Percentiles rank a stretch among this genome's conserved stretches.
These are phyloP conservation scores for Phytophthora idaei DNA, from an alignment of 352 stramenopile genomes.

Conservation along the genomic window DNA sequence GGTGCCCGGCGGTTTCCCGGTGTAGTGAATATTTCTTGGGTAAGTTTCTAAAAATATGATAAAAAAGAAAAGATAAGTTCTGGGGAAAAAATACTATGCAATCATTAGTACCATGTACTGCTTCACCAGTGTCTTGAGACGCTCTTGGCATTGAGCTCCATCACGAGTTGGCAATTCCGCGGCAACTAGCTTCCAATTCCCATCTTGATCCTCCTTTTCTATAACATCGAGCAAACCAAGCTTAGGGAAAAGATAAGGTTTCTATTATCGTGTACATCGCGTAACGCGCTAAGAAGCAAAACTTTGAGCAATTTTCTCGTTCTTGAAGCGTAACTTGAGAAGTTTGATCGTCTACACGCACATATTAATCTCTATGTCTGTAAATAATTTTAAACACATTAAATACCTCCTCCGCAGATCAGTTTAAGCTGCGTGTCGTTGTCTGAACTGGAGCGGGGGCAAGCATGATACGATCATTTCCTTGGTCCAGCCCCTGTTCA, in stretches of 20 bases:
- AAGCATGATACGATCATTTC: not conserved
- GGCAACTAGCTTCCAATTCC: too few relatives aligned
- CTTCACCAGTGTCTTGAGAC: too few relatives aligned
- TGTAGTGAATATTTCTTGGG: not conserved
- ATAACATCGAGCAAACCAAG: too few relatives aligned
- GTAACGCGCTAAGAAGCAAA: not conserved
- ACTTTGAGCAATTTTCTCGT: not conserved
- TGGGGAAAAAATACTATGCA: too few relatives aligned
- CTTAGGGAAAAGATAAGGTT: too few relatives aligned
- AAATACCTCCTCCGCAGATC: not conserved
- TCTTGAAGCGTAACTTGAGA: not conserved
- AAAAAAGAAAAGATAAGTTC: too few relatives aligned
- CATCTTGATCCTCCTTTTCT: too few relatives aligned
- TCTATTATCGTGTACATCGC: too few relatives aligned
- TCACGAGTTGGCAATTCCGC: too few relatives aligned
- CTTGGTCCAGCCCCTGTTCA: not conserved
- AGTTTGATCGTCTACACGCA: not conserved
- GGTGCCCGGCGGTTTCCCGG: not conserved
- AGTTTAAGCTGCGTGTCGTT: slow-evolving; percentile 2
- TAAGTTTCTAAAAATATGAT: not conserved
- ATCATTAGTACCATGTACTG: too few relatives aligned
- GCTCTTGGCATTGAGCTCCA: too few relatives aligned
- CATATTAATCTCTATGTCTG: not conserved
- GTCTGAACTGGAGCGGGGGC: not conserved
- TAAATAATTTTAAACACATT: too few relatives aligned